Evolutionary conservation across 2,329 filamentous ascomycete species (phyloP), one percentile per base, ranked within the genome.

Genomic region (Nectriaceae sp.): DNA sequence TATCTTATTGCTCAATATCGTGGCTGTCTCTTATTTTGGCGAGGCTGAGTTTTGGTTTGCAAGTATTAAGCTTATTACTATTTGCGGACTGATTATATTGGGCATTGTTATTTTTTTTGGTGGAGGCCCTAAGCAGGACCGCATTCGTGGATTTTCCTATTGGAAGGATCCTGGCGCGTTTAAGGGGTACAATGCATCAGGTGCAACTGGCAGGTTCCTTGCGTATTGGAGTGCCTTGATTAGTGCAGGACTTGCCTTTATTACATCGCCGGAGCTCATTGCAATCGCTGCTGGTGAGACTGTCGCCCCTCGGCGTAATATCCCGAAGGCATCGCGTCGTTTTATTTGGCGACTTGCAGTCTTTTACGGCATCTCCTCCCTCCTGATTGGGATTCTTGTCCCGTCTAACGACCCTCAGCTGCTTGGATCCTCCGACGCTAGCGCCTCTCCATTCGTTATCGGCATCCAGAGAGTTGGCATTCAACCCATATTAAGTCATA

Each of bases 401-500:
- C 26, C 26, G 15, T 31, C 8, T 15, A 31, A 31, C 26, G 26
- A 31, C 26, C 26, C 26, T 15, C 8, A 31, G 8, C 26, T 31
- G 10, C 10, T 8, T 2, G 70, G 71, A 21, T 77, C 75, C 35
- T 83, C 84, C 53, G 74, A 79, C 56, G 62, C 80, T n/a, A 77
- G 73, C 5, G 78, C 79, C 3, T 84, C 79, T 19, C 84, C 84
- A 0, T 83, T 84, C 65, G 82, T 84, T 31, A 79, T 84, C 50
- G 85, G 85, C 19, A 89, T 90, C 70, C 77, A 84, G 60, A 74
- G 79, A n/a, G 76, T 86, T 10, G 77, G 80, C 4, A 89, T 92
- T 57, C n/a, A n/a, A n/a, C 69, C 72, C 2, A 78, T 76, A 1
- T 76, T 89, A 2, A 80, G 85, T 50, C 80, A 79, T 40, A 76